These are phyloP conservation scores for Epipyxis sp. DNA, from an alignment of 108 stramenopile genomes.

Conservation along the genomic window DNA sequence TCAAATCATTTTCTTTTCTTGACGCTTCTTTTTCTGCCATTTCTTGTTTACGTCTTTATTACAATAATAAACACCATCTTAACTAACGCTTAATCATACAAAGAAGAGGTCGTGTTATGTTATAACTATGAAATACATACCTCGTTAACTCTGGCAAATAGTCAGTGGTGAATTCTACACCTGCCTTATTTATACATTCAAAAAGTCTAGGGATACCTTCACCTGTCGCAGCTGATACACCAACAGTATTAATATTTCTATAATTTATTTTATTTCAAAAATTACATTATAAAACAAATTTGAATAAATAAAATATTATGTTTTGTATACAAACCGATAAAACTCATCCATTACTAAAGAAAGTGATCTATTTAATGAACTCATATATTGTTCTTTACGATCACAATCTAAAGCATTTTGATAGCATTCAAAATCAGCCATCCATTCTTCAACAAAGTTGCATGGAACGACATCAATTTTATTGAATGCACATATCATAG, in stretches of 20 bases:
- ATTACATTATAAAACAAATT: too few relatives aligned
- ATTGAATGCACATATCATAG: constrained; percentile 89
- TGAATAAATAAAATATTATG: constrained; percentile 17
- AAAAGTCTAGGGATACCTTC: constrained; percentile 88
- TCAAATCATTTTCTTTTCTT: too few relatives aligned
- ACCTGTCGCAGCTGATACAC: constrained; percentile 86
- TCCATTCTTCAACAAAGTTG: constrained; percentile 91
- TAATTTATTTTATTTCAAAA: too few relatives aligned
- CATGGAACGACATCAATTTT: constrained; percentile 71
- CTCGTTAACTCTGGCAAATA: constrained; percentile 79
- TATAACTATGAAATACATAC: too few relatives aligned
- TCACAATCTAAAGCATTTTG: constrained; percentile 85
- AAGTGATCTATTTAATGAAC: constrained; percentile 80
- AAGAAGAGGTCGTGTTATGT: too few relatives aligned
- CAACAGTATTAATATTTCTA: constrained; percentile 71
- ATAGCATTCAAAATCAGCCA: constrained; percentile 92
- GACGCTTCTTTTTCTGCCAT: too few relatives aligned
- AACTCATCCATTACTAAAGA: constrained; percentile 94
- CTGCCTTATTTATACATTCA: constrained; percentile 69
- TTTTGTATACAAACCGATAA: too few relatives aligned
- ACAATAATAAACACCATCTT: too few relatives aligned
- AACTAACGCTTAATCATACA: too few relatives aligned
- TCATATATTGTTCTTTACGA: constrained; percentile 71
- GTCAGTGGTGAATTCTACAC: constrained; percentile 73
- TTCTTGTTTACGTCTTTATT: too few relatives aligned